Evolutionary conservation across 805 yeast genomes (phyloP).

Genomic region (Clavispora vitiphila): DNA sequence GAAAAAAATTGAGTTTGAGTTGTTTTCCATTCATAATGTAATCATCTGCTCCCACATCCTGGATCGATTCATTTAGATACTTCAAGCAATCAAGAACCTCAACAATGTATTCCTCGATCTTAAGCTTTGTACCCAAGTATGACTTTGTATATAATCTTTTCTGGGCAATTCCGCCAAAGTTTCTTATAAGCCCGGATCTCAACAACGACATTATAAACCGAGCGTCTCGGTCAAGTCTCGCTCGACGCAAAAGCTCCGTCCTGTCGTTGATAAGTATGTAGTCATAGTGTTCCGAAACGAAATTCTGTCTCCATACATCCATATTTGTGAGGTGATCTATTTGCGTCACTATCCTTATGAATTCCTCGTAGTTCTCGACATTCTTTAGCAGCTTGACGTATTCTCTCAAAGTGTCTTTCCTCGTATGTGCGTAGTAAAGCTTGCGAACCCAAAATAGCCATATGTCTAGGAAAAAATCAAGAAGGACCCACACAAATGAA

Average conservation of each 20-base stretch:
- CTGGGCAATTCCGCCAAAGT: slow-evolving; percentile 87
- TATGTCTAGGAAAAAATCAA: slow-evolving; percentile 41
- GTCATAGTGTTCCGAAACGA: slow-evolving; percentile 76
- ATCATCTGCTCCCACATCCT: slow-evolving; percentile 23
- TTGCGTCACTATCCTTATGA: slow-evolving; percentile 52
- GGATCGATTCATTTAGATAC: slow-evolving; percentile 46
- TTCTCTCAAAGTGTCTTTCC: slow-evolving; percentile 42
- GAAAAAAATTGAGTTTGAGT: slow-evolving; percentile 69
- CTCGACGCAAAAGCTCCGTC: slow-evolving; percentile 53
- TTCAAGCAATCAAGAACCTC: slow-evolving; percentile 70
- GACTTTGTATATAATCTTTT: slow-evolving; percentile 74
- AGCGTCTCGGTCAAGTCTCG: slow-evolving; percentile 56
- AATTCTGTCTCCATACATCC: slow-evolving; percentile 72
- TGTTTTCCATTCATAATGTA: slow-evolving; percentile 47
- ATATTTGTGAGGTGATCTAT: slow-evolving; percentile 44
- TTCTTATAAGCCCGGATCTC: slow-evolving; percentile 79
- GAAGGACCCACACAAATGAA: slow-evolving; percentile 35
- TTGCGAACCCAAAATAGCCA: slow-evolving; percentile 43
- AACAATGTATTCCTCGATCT: slow-evolving; percentile 80
- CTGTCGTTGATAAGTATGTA: slow-evolving; percentile 77
- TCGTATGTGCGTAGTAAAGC: slow-evolving; percentile 28
- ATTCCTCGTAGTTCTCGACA: slow-evolving; percentile 61
- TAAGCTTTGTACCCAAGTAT: slow-evolving; percentile 79
- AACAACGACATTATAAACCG: slow-evolving; percentile 58
- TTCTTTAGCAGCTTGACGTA: slow-evolving; percentile 45